phyloP scores from a whole-genome alignment of 139 green algal species.

The Spirogloea muscicola region DNA sequence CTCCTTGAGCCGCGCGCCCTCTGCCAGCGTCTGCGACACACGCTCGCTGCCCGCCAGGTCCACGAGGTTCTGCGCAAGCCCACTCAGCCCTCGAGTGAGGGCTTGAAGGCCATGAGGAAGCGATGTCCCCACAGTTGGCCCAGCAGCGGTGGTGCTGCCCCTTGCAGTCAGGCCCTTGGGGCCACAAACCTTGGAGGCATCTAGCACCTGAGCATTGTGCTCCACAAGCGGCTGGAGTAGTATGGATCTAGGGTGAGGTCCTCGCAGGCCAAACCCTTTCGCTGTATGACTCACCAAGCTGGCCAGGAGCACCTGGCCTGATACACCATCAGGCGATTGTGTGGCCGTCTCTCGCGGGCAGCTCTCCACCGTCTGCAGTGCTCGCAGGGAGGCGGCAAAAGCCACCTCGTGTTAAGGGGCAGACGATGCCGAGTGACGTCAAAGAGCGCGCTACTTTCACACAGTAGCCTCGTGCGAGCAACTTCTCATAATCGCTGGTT shows the following conservation, averaged over 20 bases:
- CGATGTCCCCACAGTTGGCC: too few relatives aligned
- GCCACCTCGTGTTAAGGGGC: background rate
- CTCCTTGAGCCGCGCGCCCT: constrained; percentile 90
- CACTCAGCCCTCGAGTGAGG: too few relatives aligned
- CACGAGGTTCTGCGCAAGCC: constrained; percentile 66
- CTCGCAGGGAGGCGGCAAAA: too few relatives aligned
- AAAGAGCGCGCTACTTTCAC: background rate
- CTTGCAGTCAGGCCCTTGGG: too few relatives aligned
- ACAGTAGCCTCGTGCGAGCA: background rate
- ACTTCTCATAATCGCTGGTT: background rate
- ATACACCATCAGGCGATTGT: background rate
- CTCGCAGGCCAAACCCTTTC: too few relatives aligned
- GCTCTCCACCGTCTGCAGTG: constrained; percentile 31
- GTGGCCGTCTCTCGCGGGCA: constrained; percentile 2
- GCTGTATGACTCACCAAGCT: constrained; percentile 15
- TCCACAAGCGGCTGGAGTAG: too few relatives aligned
- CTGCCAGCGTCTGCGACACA: constrained; percentile 82
- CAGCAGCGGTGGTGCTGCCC: too few relatives aligned
- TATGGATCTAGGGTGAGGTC: too few relatives aligned
- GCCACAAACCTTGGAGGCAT: too few relatives aligned
- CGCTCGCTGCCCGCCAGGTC: constrained; percentile 89
- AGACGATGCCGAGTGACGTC: background rate
- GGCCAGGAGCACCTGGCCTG: constrained; percentile 17
- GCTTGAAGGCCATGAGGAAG: too few relatives aligned
- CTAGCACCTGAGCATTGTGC: too few relatives aligned